Percentiles rank a stretch among this genome's conserved stretches.
Evolutionary conservation across 169 alveolate species (phyloP).

Genomic region (Plasmodium vivax): DNA sequence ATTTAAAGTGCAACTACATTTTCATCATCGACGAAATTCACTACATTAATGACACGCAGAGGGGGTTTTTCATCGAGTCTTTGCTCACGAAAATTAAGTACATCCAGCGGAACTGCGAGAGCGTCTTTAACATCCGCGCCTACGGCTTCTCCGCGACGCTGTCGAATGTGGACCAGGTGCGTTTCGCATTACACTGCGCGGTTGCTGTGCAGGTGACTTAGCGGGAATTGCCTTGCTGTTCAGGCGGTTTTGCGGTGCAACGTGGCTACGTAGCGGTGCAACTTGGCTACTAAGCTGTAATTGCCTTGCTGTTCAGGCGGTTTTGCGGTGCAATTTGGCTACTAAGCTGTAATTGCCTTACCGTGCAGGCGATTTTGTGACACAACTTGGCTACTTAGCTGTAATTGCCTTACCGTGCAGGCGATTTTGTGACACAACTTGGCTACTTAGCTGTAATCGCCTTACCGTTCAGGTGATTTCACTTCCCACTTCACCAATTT

Average conservation of each 20-base stretch:
- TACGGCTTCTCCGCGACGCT: conserved; percentile 67
- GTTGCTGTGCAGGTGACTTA: not conserved
- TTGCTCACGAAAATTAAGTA: conserved; percentile 52
- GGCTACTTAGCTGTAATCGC: too few species aligned
- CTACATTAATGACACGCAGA: conserved; percentile 15
- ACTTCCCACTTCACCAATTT: not conserved
- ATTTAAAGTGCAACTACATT: conserved; percentile 23
- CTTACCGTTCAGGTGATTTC: too few species aligned
- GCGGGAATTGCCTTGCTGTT: not conserved
- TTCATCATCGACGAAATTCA: conserved; percentile 69
- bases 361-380: too few species aligned
- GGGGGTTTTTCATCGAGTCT: conserved; percentile 39
- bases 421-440: too few species aligned
- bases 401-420: too few species aligned
- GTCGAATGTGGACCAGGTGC: conserved; percentile 48
- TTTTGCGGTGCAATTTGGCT: too few species aligned
- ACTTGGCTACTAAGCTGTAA: too few species aligned
- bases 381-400: too few species aligned
- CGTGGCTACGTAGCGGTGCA: not conserved
- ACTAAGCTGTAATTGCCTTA: too few species aligned
- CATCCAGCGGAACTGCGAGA: conserved; percentile 7
- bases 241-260: not conserved
- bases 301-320: not conserved
- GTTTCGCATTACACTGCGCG: not conserved
- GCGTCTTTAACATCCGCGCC: not conserved